Percentiles rank a stretch among this genome's conserved stretches.
Evolutionary conservation across 176 grass and related monocot genomes (phyloP).

Genomic region (Oryza glaberrima): DNA sequence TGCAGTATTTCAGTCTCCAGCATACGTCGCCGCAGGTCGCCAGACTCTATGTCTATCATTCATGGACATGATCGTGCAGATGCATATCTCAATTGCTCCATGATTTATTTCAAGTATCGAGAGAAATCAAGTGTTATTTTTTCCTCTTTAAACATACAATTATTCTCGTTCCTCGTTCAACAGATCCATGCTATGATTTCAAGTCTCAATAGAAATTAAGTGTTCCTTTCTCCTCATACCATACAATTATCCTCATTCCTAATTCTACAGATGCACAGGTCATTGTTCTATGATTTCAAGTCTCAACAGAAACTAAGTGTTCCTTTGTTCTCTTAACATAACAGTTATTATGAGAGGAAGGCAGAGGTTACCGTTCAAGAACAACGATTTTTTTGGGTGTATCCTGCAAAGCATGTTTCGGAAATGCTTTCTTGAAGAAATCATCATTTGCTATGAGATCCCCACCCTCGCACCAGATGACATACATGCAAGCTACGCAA

Average conservation of each 20-base stretch:
- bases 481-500: background rate
- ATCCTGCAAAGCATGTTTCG: background rate
- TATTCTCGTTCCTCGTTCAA: background rate
- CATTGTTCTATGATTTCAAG: background rate
- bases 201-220: background rate
- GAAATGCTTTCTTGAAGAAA: too few relatives aligned
- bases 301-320: background rate
- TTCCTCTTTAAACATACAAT: too few relatives aligned
- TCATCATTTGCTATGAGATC: too few relatives aligned
- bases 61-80: background rate
- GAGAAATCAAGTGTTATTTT: background rate
- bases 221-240: background rate
- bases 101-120: background rate
- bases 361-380: background rate
- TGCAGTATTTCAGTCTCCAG: too few relatives aligned
- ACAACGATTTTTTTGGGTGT: background rate
- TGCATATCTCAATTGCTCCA: background rate
- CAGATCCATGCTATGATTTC: background rate
- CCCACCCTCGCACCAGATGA: background rate
- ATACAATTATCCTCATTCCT: background rate
- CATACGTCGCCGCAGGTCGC: too few relatives aligned
- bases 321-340: background rate
- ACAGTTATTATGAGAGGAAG: background rate
- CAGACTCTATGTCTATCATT: too few relatives aligned
- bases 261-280: background rate